A percentile compares a stretch with the other conserved stretches of the same genome.
phyloP scores from a whole-genome alignment of 345 rosid species.

The Hevea brasiliensis region DNA sequence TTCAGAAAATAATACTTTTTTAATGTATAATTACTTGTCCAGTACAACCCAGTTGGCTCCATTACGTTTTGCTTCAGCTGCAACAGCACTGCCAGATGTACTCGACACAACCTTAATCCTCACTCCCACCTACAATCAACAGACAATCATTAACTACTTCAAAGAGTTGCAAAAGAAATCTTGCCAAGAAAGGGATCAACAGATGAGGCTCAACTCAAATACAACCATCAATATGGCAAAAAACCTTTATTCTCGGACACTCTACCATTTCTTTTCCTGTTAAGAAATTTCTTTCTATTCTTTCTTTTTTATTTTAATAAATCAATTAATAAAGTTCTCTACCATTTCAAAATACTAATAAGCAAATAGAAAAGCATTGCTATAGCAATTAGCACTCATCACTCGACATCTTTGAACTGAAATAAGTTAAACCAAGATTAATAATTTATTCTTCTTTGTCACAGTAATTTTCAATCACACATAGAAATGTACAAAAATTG shows the following conservation, averaged over 20 bases:
- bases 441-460: neutral
- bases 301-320: neutral
- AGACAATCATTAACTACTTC: constrained; percentile 10
- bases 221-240: neutral
- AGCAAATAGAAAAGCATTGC: neutral
- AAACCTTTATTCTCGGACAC: neutral
- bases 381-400: neutral
- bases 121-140: constrained; percentile 54
- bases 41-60: constrained; percentile 77
- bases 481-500: constrained; percentile 2
- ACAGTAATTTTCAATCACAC: neutral
- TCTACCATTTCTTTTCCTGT: neutral
- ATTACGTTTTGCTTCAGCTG: constrained; percentile 52
- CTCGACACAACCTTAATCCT: constrained; percentile 65
- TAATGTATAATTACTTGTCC: constrained; percentile 71
- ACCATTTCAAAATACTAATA: neutral
- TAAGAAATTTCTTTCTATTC: neutral
- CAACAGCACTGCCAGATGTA: constrained; percentile 52
- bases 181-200: neutral
- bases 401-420: neutral
- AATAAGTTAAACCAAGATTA: neutral
- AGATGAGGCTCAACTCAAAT: neutral
- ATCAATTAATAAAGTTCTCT: neutral
- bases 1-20: constrained; percentile 55
- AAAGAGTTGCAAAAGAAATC: neutral